Conservation (phyloP, 2,329 filamentous ascomycete genomes). For the Aspergillus ochraceoroseus region DNA sequence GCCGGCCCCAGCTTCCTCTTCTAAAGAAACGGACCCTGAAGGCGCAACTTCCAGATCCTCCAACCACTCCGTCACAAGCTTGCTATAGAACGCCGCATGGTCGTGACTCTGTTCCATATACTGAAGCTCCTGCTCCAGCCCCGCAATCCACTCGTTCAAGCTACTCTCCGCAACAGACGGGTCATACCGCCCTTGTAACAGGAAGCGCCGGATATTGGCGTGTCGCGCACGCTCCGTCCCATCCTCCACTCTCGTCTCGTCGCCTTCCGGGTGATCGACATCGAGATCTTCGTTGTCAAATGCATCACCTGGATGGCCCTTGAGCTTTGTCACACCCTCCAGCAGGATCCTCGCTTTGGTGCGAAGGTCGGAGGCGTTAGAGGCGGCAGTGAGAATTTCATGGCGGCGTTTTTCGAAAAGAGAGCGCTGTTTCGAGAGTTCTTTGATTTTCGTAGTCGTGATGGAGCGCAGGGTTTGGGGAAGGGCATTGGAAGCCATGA, state of each 20-base stretch:
- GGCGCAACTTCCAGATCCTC: constrained; percentile 29
- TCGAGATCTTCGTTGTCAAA: constrained; percentile 35
- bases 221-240: constrained; percentile 27
- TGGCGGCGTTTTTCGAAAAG: constrained; percentile 49
- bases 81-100: constrained; percentile 54
- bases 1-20: constrained; percentile 30
- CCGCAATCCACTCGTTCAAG: constrained; percentile 46
- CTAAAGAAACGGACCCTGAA: constrained; percentile 15
- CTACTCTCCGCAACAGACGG: constrained; percentile 48
- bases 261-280: constrained; percentile 14
- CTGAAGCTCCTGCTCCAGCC: constrained; percentile 46
- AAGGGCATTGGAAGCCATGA: constrained; percentile 40
- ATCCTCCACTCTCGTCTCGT: constrained; percentile 15
- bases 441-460: constrained; percentile 54
- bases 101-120: constrained; percentile 53
- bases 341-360: constrained; percentile 34
- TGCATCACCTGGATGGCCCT: constrained; percentile 35
- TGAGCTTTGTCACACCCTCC: constrained; percentile 37
- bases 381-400: constrained; percentile 37
- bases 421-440: constrained; percentile 51
- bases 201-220: constrained; percentile 48
- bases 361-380: constrained; percentile 27
- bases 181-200: constrained; percentile 53
- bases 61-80: constrained; percentile 54
- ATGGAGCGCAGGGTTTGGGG: constrained; percentile 54